Evolutionary conservation across 2,329 filamentous ascomycete genomes (phyloP), one percentile per base, ranked within the genome.

Genomic region (Fusarium irregulare): DNA sequence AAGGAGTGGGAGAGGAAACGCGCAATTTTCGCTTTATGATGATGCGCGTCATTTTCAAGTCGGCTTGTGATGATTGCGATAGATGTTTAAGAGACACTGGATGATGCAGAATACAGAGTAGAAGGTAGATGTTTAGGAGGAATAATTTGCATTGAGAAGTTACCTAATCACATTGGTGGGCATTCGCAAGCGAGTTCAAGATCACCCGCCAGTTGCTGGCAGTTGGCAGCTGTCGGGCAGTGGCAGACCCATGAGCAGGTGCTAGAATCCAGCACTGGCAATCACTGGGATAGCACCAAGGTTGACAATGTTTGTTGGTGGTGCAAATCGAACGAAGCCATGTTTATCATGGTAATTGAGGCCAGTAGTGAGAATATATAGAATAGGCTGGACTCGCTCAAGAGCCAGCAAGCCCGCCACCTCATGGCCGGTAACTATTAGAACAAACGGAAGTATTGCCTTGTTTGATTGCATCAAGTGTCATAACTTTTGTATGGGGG

Each of bases 331-430:
- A 37, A 37, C 34, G 4, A 2, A 2, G 34, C 6, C 18, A 6
- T 37, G 10, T 37, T 37, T 37, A 1, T n/a, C 34, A 37, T 5
- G 7, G 34, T 37, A 10, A n/a, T n/a, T n/a, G 18, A 12, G 18
- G 18, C 2, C 18, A 2, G 1, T n/a, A 37, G 0, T 4, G 34
- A n/a, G 34, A n/a, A 2, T n/a, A 0, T n/a, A 2, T 37, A 37
- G 18, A 37, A 0, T 0, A 37, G 3, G 18, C 18, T 37, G 18
- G 0, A 0, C 4, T 9, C 21, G 16, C 3, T 20, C 6, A n/a
- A 11, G n/a, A 21, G 5, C 20, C 13, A 11, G 20, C 7, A 21
- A 18, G 4, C 18, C 20, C 18, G 2, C 8, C 12, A 20, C 34
- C 2, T 3, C 12, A 37, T 7, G 25, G 4, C 27, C 10, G 11